Evolutionary conservation across 768 basidiomycete species (phyloP).

Genomic region (Mycena floridula): DNA sequence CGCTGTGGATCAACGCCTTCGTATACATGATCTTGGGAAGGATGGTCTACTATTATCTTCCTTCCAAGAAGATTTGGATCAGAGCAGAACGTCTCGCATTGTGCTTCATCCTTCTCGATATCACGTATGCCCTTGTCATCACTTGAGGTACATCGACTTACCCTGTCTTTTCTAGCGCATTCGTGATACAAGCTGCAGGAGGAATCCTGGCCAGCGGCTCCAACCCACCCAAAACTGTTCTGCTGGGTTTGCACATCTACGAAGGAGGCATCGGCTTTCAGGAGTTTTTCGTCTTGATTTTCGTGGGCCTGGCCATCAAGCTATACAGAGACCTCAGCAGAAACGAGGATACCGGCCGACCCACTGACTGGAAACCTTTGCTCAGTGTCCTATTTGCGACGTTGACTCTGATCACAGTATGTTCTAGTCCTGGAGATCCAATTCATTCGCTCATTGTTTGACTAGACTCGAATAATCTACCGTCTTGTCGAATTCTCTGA

Average conservation of each 20-base stretch:
- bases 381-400: slow-evolving; percentile 13
- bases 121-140: slow-evolving; percentile 6
- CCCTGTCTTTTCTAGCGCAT: slow-evolving; percentile 7
- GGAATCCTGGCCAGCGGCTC: slow-evolving; percentile 8
- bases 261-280: slow-evolving; percentile 20
- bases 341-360: background rate
- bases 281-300: slow-evolving; percentile 15
- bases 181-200: slow-evolving; percentile 14
- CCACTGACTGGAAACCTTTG: slow-evolving; percentile 11
- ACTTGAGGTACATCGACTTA: background rate
- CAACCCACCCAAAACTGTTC: background rate
- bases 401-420: slow-evolving; percentile 16
- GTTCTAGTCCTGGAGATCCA: background rate
- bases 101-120: slow-evolving; percentile 14
- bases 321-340: slow-evolving; percentile 12
- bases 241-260: slow-evolving; percentile 16
- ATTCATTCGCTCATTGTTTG: background rate
- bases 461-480: slow-evolving; percentile 14
- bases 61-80: slow-evolving; percentile 14
- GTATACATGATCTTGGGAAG: slow-evolving; percentile 17
- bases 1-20: slow-evolving; percentile 21
- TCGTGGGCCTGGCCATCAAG: slow-evolving; percentile 11
- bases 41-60: slow-evolving; percentile 15
- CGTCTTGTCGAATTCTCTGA: slow-evolving; percentile 17
- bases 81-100: slow-evolving; percentile 9